Percentiles rank a stretch among this genome's conserved stretches.
These are phyloP conservation scores for Plasmodium berghei DNA, from an alignment of 169 alveolate species.

Conservation along the genomic window DNA sequence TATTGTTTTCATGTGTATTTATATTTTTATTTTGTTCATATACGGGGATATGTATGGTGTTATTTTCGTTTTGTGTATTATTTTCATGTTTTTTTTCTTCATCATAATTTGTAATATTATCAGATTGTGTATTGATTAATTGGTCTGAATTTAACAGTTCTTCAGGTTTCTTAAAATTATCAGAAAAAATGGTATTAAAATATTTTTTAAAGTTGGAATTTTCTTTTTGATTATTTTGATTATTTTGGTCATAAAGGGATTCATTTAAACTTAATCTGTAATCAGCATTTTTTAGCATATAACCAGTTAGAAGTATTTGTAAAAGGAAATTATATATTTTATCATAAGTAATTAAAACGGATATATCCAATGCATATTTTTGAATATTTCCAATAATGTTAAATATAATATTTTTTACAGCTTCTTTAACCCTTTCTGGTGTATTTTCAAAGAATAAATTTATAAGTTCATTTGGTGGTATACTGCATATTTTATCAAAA, in stretches of 20 bases:
- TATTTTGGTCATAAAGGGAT: slow-evolving; percentile 70
- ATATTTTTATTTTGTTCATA: not conserved
- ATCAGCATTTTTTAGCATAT: slow-evolving; percentile 88
- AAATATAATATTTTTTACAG: slow-evolving; percentile 86
- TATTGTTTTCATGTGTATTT: not conserved
- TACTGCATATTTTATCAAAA: slow-evolving; percentile 73
- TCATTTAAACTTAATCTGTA: slow-evolving; percentile 82
- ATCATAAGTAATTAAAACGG: slow-evolving; percentile 86
- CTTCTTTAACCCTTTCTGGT: slow-evolving; percentile 85
- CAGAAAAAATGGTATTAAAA: slow-evolving; percentile 39
- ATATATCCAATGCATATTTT: slow-evolving; percentile 86
- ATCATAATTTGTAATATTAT: not conserved
- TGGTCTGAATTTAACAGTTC: slow-evolving; percentile 29
- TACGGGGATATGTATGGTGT: not conserved
- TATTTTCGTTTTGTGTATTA: not conserved
- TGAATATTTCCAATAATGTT: slow-evolving; percentile 85
- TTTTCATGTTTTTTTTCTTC: not conserved
- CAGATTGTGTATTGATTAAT: not conserved
- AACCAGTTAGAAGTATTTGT: slow-evolving; percentile 87
- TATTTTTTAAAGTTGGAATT: slow-evolving; percentile 53
- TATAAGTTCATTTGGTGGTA: slow-evolving; percentile 83
- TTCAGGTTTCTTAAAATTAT: slow-evolving; percentile 12
- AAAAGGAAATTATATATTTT: slow-evolving; percentile 81
- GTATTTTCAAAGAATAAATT: slow-evolving; percentile 81
- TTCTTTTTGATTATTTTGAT: slow-evolving; percentile 23